Percentiles rank a stretch among this genome's conserved stretches.
Evolutionary conservation across 257 asterid species (phyloP).

Genomic region (Scutellaria barbata): DNA sequence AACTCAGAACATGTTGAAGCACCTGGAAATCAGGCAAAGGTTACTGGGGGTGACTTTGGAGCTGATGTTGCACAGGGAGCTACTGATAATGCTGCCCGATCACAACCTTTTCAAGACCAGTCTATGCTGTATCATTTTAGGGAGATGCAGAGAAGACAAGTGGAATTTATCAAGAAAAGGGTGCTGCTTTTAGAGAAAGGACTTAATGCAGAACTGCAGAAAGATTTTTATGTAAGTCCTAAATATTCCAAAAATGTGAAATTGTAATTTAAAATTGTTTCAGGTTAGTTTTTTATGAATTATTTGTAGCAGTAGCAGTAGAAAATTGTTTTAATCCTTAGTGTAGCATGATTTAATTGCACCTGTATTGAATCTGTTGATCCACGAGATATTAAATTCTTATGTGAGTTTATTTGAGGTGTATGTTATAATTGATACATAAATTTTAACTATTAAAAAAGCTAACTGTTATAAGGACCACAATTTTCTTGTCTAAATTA

Average conservation of each 20-base stretch:
- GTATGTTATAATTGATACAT: conserved; percentile 6
- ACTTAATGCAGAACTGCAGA: conserved; percentile 73
- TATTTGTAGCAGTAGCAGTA: conserved; percentile 21
- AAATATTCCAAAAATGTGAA: conserved; percentile 13
- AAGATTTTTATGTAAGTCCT: conserved; percentile 67
- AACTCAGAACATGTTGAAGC: conserved; percentile 50
- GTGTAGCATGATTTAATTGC: conserved; percentile 16
- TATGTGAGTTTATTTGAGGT: conserved; percentile 23
- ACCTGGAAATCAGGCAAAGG: conserved; percentile 54
- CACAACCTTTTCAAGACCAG: conserved; percentile 72
- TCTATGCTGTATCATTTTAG: conserved; percentile 61
- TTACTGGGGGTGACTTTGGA: conserved; percentile 49
- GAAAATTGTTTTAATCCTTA: conserved; percentile 21
- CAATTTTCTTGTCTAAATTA: conserved; percentile 31
- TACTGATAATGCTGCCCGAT: conserved; percentile 55
- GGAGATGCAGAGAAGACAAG: conserved; percentile 94
- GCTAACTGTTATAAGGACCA: conserved; percentile 3
- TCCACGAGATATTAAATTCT: conserved; percentile 13
- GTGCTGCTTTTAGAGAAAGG: conserved; percentile 90
- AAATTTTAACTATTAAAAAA: conserved; percentile 7
- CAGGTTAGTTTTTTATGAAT: conserved; percentile 14
- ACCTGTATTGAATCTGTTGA: background rate
- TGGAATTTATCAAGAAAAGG: conserved; percentile 90
- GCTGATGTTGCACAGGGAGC: conserved; percentile 60
- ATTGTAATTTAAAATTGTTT: conserved; percentile 1